phyloP scores from a whole-genome alignment of 257 asterid genomes.

The Galeopsis tetrahit region DNA sequence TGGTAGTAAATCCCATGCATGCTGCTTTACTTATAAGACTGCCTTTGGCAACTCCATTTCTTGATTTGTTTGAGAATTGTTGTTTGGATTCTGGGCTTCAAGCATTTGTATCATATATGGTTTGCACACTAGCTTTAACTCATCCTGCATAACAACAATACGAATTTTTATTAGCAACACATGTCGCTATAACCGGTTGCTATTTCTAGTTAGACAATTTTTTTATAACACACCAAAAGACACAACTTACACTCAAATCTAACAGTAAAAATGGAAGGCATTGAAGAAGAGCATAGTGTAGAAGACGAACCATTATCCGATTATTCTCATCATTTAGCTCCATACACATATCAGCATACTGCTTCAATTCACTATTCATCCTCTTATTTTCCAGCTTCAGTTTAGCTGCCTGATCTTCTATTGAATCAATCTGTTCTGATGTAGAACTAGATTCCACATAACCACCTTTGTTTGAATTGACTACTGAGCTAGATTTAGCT shows the following conservation, averaged over 20 bases:
- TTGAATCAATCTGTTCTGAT: not conserved
- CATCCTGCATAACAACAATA: slow-evolving; percentile 22
- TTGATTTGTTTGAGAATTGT: slow-evolving; percentile 18
- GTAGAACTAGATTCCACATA: slow-evolving; percentile 17
- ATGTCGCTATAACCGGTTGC: not conserved
- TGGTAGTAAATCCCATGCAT: not conserved
- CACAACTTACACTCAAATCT: not conserved
- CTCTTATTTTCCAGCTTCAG: slow-evolving; percentile 13
- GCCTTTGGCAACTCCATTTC: slow-evolving; percentile 13
- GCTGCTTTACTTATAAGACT: slow-evolving; percentile 28
- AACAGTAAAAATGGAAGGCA: slow-evolving; percentile 7
- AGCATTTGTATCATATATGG: slow-evolving; percentile 22
- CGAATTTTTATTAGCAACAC: not conserved
- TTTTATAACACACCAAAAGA: not conserved
- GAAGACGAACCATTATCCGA: slow-evolving; percentile 24
- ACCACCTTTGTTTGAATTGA: slow-evolving; percentile 16
- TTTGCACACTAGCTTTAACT: slow-evolving; percentile 26
- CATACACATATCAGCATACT: not conserved
- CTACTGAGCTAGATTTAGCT: not conserved
- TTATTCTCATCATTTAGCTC: slow-evolving; percentile 24
- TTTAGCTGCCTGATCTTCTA: slow-evolving; percentile 4
- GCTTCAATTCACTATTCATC: slow-evolving; percentile 18
- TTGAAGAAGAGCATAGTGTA: not conserved
- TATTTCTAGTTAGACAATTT: not conserved
- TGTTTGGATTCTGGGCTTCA: slow-evolving; percentile 34